Evolutionary conservation across 129 eudicot species (phyloP).

Genomic region (Pulicaria dysenterica): DNA sequence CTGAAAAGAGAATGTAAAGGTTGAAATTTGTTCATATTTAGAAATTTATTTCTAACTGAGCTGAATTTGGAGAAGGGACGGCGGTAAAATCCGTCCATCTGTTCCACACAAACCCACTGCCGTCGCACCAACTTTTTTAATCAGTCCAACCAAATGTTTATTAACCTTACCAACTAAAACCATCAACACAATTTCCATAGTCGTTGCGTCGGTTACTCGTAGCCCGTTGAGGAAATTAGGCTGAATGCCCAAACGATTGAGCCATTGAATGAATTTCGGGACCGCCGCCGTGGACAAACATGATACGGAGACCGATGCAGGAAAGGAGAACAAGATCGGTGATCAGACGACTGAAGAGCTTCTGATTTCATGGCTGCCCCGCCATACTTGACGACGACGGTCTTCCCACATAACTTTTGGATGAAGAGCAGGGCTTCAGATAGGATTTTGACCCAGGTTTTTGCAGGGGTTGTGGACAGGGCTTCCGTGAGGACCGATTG

Average conservation of each 20-base stretch:
- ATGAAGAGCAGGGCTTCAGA: conserved; percentile 92
- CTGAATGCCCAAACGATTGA: conserved; percentile 48
- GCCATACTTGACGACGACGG: conserved; percentile 86
- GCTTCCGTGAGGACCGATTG: conserved; percentile 36
- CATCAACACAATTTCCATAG: conserved; percentile 96
- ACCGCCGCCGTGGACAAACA: conserved; percentile 95
- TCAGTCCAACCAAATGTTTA: conserved; percentile 67
- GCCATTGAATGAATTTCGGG: conserved; percentile 95
- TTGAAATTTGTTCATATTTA: too few relatives aligned
- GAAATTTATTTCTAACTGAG: too few relatives aligned
- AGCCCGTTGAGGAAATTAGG: conserved; percentile 79
- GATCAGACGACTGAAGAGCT: conserved; percentile 74
- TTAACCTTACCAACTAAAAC: conserved; percentile 90
- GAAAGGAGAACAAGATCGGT: conserved; percentile 84
- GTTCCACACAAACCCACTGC: conserved; percentile 84
- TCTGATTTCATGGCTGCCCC: conserved; percentile 96
- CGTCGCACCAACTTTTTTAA: conserved; percentile 85
- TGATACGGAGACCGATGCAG: conserved; percentile 80
- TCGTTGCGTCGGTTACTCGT: conserved; percentile 76
- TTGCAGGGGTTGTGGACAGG: conserved; percentile 52
- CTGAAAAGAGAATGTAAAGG: too few relatives aligned
- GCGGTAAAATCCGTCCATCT: conserved; percentile 83
- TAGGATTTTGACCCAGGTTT: conserved; percentile 70
- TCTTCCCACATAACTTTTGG: conserved; percentile 80
- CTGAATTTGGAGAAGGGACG: conserved; percentile 64